Evolutionary conservation across 2,329 filamentous ascomycete genomes (phyloP).

Genomic region (Colletotrichum endophyticum): DNA sequence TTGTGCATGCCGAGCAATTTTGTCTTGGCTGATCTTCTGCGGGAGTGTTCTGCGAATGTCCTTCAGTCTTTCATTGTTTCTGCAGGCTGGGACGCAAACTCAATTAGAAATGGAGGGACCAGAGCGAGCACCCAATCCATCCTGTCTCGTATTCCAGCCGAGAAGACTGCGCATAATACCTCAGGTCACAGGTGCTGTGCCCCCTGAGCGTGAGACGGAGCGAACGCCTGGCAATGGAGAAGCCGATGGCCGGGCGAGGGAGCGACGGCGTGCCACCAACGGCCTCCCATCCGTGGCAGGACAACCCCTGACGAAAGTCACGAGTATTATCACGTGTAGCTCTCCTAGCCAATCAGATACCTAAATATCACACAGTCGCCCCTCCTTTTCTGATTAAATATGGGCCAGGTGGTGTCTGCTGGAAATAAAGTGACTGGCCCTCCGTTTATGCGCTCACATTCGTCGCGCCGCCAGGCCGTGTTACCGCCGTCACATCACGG

Average conservation of each 20-base stretch:
- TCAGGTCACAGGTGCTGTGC: background rate
- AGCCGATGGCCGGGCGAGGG: background rate
- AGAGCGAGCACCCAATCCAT: background rate
- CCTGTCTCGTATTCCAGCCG: background rate
- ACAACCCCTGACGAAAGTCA: background rate
- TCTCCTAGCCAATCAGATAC: background rate
- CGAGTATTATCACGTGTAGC: background rate
- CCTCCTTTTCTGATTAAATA: conserved; percentile 4
- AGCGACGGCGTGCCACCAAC: conserved; percentile 1
- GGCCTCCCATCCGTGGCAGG: background rate
- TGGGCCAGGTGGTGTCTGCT: background rate
- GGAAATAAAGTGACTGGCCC: background rate
- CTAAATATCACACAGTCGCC: background rate
- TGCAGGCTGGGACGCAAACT: background rate
- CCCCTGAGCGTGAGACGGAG: background rate
- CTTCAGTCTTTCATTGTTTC: background rate
- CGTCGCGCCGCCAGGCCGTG: background rate
- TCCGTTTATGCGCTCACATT: background rate
- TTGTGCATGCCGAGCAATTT: background rate
- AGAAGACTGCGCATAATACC: background rate
- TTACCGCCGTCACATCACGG: background rate
- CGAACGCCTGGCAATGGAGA: background rate
- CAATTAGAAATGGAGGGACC: background rate
- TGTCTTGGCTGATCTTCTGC: background rate
- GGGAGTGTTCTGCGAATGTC: background rate